Conservation (phyloP, 352 stramenopile genomes). For the Hyaloperonospora arabidopsidis region DNA sequence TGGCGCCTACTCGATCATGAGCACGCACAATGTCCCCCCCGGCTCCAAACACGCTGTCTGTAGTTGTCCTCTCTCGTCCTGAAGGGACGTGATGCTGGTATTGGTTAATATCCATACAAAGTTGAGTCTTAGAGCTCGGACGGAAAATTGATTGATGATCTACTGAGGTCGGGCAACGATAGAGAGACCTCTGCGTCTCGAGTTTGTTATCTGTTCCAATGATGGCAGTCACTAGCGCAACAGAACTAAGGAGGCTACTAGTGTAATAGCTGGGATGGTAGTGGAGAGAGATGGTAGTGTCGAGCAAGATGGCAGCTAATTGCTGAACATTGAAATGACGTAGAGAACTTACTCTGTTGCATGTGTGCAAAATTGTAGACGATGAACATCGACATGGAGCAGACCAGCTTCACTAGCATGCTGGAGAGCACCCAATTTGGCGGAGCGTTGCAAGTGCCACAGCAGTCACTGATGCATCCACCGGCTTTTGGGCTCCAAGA, state of each 20-base stretch:
- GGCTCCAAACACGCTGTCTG: conserved; percentile 8
- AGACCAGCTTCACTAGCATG: conserved; percentile 25
- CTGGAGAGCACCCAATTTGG: conserved; percentile 28
- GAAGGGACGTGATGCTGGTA: conserved; percentile 1
- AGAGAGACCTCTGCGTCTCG: not conserved
- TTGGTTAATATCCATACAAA: not conserved
- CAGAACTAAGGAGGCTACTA: not conserved
- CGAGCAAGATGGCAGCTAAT: not conserved
- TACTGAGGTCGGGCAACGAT: conserved; percentile 13
- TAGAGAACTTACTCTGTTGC: conserved; percentile 27
- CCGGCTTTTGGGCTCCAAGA: conserved; percentile 20
- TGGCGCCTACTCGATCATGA: not conserved
- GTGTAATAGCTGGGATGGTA: not conserved
- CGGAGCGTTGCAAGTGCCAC: conserved; percentile 19
- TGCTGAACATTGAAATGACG: not conserved
- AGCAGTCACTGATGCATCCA: conserved; percentile 22
- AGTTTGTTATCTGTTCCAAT: not conserved
- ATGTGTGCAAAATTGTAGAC: conserved; percentile 27
- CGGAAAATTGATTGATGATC: conserved; percentile 1
- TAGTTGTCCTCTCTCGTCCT: conserved; percentile 13
- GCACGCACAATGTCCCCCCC: conserved; percentile 2
- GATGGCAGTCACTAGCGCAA: not conserved
- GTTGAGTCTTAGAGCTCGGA: not conserved
- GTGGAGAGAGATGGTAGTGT: conserved; percentile 1
- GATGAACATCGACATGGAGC: conserved; percentile 41